These are phyloP conservation scores for Austroboletus festivus DNA, from an alignment of 768 basidiomycete species.

Conservation along the genomic window DNA sequence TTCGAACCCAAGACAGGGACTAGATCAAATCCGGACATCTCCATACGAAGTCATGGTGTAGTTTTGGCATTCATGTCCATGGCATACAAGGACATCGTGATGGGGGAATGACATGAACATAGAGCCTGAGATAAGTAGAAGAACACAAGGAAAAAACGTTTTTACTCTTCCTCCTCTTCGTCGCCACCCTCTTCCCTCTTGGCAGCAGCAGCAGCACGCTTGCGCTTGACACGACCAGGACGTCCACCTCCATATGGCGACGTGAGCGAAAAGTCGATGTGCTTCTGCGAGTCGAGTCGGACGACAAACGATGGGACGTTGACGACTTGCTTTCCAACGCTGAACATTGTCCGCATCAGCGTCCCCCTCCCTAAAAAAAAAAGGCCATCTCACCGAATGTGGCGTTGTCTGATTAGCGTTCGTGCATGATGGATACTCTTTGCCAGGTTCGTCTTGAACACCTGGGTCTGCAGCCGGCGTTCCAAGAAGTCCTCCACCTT, in stretches of 20 bases:
- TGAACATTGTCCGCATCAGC: slow-evolving; percentile 28
- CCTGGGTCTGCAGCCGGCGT: slow-evolving; percentile 96
- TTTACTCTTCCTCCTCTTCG: slow-evolving; percentile 86
- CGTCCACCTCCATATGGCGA: slow-evolving; percentile 96
- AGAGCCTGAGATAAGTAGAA: slow-evolving; percentile 25
- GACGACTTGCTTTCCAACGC: slow-evolving; percentile 98
- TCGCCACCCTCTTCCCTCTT: slow-evolving; percentile 89
- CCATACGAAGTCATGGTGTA: slow-evolving; percentile 19
- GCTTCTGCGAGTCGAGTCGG: slow-evolving; percentile 98
- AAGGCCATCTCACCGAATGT: slow-evolving; percentile 81
- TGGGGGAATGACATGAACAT: slow-evolving; percentile 23
- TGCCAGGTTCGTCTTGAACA: slow-evolving; percentile 97
- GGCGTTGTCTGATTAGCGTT: slow-evolving; percentile 95
- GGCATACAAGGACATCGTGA: slow-evolving; percentile 31
- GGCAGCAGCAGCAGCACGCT: slow-evolving; percentile 90
- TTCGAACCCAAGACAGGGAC: too few species aligned
- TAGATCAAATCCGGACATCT: too few species aligned
- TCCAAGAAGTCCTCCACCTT: slow-evolving; percentile 99
- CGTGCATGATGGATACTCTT: slow-evolving; percentile 99
- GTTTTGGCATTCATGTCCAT: slow-evolving; percentile 33
- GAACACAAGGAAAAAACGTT: slow-evolving; percentile 15
- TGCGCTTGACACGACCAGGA: slow-evolving; percentile 96
- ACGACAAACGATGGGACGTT: slow-evolving; percentile 99
- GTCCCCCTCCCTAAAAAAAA: not conserved
- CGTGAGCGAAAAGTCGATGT: slow-evolving; percentile 98